Evolutionary conservation across 1,284 basidiomycete genomes (phyloP).

Genomic region (Termitomyces sp.): DNA sequence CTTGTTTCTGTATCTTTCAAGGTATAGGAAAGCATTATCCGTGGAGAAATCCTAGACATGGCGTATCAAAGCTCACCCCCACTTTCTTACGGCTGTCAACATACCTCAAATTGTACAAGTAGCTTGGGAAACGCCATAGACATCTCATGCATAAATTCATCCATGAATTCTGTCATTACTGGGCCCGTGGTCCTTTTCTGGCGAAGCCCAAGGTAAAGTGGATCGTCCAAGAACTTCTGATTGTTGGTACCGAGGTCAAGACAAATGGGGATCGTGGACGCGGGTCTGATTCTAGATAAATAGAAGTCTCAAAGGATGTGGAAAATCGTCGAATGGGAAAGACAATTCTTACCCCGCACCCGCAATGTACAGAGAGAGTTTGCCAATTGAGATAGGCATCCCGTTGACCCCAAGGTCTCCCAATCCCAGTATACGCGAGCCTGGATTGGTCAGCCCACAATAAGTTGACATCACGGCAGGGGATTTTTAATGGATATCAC

Average conservation of each 20-base stretch:
- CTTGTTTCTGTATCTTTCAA: conserved; percentile 67
- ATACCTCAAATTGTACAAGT: conserved; percentile 85
- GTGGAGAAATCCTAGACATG: conserved; percentile 71
- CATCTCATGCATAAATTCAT: conserved; percentile 89
- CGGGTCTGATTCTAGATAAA: conserved; percentile 67
- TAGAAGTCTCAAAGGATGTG: neutral
- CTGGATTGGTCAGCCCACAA: conserved; percentile 27
- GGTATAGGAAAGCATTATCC: conserved; percentile 82
- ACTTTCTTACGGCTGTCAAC: conserved; percentile 12
- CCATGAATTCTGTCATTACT: conserved; percentile 81
- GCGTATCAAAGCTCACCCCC: conserved; percentile 7
- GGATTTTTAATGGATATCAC: conserved; percentile 15
- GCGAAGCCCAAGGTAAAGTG: conserved; percentile 85
- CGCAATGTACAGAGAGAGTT: conserved; percentile 88
- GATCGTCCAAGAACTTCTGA: conserved; percentile 77
- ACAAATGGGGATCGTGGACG: conserved; percentile 82
- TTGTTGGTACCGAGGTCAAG: conserved; percentile 89
- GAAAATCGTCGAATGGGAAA: neutral
- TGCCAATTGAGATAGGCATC: conserved; percentile 94
- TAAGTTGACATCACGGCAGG: conserved; percentile 2
- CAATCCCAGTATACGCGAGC: conserved; percentile 87
- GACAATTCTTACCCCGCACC: conserved; percentile 62
- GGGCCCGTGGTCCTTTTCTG: conserved; percentile 62
- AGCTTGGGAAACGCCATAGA: conserved; percentile 72
- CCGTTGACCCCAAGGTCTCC: conserved; percentile 86